Evolutionary conservation across 2,329 filamentous ascomycete species (phyloP).

Genomic region (Microsporum canis): DNA sequence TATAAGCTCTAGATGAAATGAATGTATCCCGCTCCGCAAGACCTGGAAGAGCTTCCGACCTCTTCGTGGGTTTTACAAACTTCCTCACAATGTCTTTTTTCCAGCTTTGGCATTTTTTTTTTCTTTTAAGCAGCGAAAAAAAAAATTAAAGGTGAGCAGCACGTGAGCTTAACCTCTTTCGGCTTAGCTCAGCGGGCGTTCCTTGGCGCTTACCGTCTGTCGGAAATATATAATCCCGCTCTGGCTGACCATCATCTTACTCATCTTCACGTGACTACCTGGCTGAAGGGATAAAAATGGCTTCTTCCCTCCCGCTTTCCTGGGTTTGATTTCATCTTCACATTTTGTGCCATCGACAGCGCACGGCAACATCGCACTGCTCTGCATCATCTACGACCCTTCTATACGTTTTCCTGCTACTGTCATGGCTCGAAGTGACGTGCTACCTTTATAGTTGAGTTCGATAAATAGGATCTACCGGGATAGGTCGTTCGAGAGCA

Average conservation of each 20-base stretch:
- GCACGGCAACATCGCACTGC: too few species aligned
- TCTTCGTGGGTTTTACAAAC: background rate
- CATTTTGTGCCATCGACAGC: too few species aligned
- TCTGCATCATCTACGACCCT: too few species aligned
- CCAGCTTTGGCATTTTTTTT: background rate
- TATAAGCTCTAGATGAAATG: background rate
- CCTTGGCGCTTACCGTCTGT: background rate
- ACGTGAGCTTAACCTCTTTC: conserved; percentile 5
- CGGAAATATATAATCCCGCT: background rate
- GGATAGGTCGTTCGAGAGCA: too few species aligned
- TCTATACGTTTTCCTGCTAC: too few species aligned
- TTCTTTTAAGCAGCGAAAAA: background rate
- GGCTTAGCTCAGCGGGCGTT: conserved; percentile 2
- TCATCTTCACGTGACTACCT: background rate
- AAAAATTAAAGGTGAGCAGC: conserved; percentile 10
- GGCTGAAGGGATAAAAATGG: too few species aligned
- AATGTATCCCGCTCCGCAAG: background rate
- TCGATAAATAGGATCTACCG: too few species aligned
- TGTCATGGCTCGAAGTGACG: too few species aligned
- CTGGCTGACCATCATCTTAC: background rate
- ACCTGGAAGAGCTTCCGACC: background rate
- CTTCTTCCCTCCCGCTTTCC: too few species aligned
- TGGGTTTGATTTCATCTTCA: too few species aligned
- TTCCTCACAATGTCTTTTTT: background rate
- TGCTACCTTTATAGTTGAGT: too few species aligned